Percentiles rank a stretch among this genome's conserved stretches.
These are phyloP conservation scores for Penicillium lividum DNA, from an alignment of 495 filamentous ascomycete genomes.

Conservation along the genomic window DNA sequence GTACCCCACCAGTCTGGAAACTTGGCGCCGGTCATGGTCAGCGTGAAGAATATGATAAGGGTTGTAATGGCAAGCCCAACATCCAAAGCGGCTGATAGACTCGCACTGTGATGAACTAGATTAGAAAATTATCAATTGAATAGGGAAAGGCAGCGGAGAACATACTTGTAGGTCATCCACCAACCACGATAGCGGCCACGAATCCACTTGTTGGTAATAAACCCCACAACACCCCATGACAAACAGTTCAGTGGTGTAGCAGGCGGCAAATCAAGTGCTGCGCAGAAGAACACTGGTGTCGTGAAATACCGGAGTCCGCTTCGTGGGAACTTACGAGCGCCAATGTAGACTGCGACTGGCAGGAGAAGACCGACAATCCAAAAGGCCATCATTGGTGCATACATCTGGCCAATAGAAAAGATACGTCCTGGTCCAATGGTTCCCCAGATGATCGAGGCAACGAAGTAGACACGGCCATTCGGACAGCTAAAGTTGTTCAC, in stretches of 20 bases:
- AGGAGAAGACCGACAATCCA: conserved; percentile 51
- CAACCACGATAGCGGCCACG: conserved; percentile 63
- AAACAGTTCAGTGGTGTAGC: conserved; percentile 57
- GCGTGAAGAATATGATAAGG: conserved; percentile 69
- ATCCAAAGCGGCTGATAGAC: conserved; percentile 64
- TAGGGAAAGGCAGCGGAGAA: conserved; percentile 35
- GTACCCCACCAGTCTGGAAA: conserved; percentile 71
- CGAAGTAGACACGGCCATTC: conserved; percentile 62
- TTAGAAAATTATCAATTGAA: not conserved
- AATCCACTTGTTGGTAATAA: conserved; percentile 66
- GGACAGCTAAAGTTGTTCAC: conserved; percentile 60
- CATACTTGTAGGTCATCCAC: conserved; percentile 81
- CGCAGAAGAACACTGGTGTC: conserved; percentile 52
- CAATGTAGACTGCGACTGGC: conserved; percentile 48
- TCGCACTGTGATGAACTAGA: not conserved
- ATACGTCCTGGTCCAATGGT: conserved; percentile 53
- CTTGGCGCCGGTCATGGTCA: conserved; percentile 53
- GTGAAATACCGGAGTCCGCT: conserved; percentile 43
- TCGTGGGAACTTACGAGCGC: conserved; percentile 46
- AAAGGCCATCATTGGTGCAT: conserved; percentile 49
- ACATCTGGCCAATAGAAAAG: conserved; percentile 51
- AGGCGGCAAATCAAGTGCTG: conserved; percentile 47
- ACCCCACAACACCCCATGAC: conserved; percentile 68
- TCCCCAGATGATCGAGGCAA: conserved; percentile 57
- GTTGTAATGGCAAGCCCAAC: conserved; percentile 65